phyloP scores from a whole-genome alignment of 371 early-diverging fungal genomes.

The Actinomortierella ambigua region DNA sequence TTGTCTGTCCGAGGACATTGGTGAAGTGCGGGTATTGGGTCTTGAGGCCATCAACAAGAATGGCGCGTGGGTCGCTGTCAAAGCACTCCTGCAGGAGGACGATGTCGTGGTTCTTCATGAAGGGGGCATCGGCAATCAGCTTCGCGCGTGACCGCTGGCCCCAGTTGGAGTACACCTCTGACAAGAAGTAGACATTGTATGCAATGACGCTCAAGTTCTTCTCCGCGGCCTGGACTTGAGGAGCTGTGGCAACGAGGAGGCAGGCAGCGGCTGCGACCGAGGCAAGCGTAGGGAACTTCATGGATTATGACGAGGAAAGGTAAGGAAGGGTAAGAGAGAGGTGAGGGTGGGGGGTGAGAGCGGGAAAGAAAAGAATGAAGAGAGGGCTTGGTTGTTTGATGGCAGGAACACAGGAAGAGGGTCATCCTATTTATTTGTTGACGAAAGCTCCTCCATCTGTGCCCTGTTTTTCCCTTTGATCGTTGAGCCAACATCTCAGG shows the following conservation, averaged over 20 bases:
- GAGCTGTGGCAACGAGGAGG: slow-evolving; percentile 7
- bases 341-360: too few relatives aligned
- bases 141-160: slow-evolving; percentile 31
- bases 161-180: slow-evolving; percentile 35
- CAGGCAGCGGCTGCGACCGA: slow-evolving; percentile 13
- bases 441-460: too few relatives aligned
- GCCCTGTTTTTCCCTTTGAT: too few relatives aligned
- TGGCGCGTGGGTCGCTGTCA: slow-evolving; percentile 15
- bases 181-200: slow-evolving; percentile 37
- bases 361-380: too few relatives aligned
- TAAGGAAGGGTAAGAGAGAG: too few relatives aligned
- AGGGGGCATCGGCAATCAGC: slow-evolving; percentile 25
- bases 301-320: not conserved
- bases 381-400: too few relatives aligned
- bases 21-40: slow-evolving; percentile 42
- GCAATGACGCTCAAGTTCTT: slow-evolving; percentile 35
- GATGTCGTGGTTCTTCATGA: slow-evolving; percentile 36
- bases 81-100: slow-evolving; percentile 33
- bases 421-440: too few relatives aligned
- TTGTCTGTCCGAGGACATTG: slow-evolving; percentile 28
- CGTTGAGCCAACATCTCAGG: too few relatives aligned
- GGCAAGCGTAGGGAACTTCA: slow-evolving; percentile 29
- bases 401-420: too few relatives aligned
- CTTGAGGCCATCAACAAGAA: slow-evolving; percentile 14
- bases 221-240: slow-evolving; percentile 7